phyloP scores from a whole-genome alignment of 2,329 filamentous ascomycete genomes.

The Penicillium sp. region DNA sequence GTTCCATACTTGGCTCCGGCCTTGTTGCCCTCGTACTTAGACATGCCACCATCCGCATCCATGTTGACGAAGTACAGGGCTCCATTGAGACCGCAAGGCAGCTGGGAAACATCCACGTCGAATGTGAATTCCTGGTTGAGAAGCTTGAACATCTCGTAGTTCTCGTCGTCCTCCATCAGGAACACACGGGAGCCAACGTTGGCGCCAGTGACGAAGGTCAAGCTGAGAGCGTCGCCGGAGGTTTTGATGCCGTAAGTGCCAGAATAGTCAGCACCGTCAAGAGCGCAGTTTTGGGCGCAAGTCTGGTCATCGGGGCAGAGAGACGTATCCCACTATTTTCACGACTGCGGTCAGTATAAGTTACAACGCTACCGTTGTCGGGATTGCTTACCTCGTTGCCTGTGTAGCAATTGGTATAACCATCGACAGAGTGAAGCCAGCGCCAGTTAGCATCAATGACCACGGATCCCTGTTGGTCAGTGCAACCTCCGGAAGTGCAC shows the following conservation, averaged over 20 bases:
- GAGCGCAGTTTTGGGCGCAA: constrained; percentile 55
- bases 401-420: constrained; percentile 56
- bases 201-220: constrained; percentile 48
- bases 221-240: constrained; percentile 46
- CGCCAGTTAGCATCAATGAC: constrained; percentile 59
- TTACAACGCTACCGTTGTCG: background rate
- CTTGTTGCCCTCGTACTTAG: constrained; percentile 50
- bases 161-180: constrained; percentile 58
- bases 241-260: constrained; percentile 53
- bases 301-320: constrained; percentile 49
- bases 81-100: constrained; percentile 68
- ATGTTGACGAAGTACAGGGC: constrained; percentile 65
- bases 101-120: constrained; percentile 65
- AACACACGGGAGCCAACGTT: constrained; percentile 57
- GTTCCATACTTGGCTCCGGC: constrained; percentile 60
- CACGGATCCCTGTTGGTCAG: constrained; percentile 50
- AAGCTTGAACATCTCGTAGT: constrained; percentile 64
- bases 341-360: background rate
- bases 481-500: constrained; percentile 54
- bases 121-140: constrained; percentile 68
- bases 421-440: constrained; percentile 51
- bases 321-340: constrained; percentile 43
- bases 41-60: constrained; percentile 56
- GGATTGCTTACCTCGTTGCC: constrained; percentile 43
- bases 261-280: constrained; percentile 56